Conservation (phyloP, 441 rosid species). For the Syzygium malaccense region DNA sequence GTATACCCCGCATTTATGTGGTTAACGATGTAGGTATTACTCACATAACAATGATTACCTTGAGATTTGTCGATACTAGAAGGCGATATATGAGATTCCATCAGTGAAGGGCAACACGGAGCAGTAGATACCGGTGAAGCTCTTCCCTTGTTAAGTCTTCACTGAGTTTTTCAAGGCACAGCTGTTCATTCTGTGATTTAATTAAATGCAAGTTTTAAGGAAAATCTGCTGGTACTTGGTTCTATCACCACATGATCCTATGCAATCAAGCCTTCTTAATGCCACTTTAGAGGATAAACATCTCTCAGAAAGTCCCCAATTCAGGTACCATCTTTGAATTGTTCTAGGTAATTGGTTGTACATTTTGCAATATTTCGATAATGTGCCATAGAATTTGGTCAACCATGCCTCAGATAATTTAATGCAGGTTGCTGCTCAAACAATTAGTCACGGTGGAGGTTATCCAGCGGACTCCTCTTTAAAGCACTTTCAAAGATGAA, state of each 20-base stretch:
- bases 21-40: no score
- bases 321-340: constrained; percentile 31
- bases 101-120: constrained; percentile 43
- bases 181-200: not conserved
- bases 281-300: constrained; percentile 75
- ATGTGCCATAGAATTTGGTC: not conserved
- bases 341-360: not conserved
- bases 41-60: constrained; percentile 78
- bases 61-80: constrained; percentile 84
- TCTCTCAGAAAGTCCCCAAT: constrained; percentile 65
- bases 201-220: constrained; percentile 49
- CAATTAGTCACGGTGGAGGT: constrained; percentile 92
- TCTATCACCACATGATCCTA: constrained; percentile 28
- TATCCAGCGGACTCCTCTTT: constrained; percentile 84
- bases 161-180: not conserved
- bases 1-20: not conserved
- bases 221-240: constrained; percentile 87
- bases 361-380: not conserved
- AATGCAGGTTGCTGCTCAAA: constrained; percentile 56
- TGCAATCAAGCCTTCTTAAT: not conserved
- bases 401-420: not conserved
- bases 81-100: not conserved
- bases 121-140: constrained; percentile 67
- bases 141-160: not conserved
- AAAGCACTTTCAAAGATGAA: constrained; percentile 76